A percentile compares a stretch with the other conserved stretches of the same genome.
These are phyloP conservation scores for Diplotaxis tenuifolia DNA, from an alignment of 345 rosid genomes.

Conservation along the genomic window DNA sequence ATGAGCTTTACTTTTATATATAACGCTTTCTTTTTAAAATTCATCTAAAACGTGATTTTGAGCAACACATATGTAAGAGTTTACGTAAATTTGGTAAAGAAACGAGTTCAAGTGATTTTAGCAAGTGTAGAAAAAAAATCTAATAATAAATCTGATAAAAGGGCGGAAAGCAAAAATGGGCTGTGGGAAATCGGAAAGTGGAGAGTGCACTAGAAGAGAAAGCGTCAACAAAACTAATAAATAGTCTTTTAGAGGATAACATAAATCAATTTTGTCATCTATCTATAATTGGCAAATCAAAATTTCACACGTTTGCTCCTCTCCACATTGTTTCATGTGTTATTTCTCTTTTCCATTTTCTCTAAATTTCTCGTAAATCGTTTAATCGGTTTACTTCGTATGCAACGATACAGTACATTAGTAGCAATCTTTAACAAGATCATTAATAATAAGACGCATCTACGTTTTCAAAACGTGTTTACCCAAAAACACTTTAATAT, in stretches of 20 bases:
- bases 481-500: neutral
- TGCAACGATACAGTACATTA: neutral
- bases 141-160: neutral
- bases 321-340: conserved; percentile 6
- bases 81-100: neutral
- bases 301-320: conserved; percentile 29
- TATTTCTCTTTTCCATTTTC: neutral
- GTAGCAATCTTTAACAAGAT: neutral
- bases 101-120: neutral
- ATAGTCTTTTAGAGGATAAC: neutral
- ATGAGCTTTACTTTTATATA: neutral
- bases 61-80: neutral
- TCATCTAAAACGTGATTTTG: neutral
- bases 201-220: conserved; percentile 28
- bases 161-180: conserved; percentile 21
- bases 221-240: conserved; percentile 22
- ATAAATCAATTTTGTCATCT: conserved; percentile 16
- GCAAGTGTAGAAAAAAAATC: neutral
- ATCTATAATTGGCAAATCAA: conserved; percentile 20
- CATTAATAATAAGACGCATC: neutral
- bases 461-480: neutral
- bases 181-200: conserved; percentile 30
- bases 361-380: neutral
- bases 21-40: neutral
- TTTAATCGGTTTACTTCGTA: neutral